phyloP scores from a whole-genome alignment of 257 asterid genomes.

The Solanum sitiens region DNA sequence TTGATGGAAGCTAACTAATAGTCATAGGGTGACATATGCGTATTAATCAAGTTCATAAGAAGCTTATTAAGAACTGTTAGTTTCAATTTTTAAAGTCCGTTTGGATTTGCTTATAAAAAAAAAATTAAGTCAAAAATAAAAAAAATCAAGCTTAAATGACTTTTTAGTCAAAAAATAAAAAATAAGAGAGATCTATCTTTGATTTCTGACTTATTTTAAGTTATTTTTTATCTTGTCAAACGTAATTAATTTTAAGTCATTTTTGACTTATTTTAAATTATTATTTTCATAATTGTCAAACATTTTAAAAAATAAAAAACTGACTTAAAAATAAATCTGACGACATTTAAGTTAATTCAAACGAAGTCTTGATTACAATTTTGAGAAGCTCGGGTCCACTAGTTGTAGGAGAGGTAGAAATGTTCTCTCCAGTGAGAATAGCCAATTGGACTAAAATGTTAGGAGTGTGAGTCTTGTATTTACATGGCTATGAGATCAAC shows the following conservation, averaged over 20 bases:
- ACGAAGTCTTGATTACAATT: no score
- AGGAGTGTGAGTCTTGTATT: background rate
- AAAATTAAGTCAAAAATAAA: no score
- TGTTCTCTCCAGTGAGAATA: background rate
- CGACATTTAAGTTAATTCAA: rapidly evolving
- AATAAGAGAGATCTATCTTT: rapidly evolving
- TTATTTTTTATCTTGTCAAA: no score
- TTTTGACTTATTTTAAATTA: no score
- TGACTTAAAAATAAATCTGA: no score
- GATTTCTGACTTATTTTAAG: no score
- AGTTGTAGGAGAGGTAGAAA: background rate
- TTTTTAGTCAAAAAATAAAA: no score
- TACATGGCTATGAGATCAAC: background rate
- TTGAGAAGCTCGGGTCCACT: background rate
- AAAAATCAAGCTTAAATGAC: no score
- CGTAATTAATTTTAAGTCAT: rapidly evolving
- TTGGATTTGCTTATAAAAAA: no score
- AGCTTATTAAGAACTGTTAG: background rate
- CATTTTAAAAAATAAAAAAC: rapidly evolving
- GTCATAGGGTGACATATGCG: background rate
- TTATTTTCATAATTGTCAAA: no score
- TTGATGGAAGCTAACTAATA: background rate
- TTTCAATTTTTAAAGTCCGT: background rate
- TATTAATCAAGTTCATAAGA: background rate
- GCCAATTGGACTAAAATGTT: background rate